These are phyloP conservation scores for Mortierella antarctica DNA, from an alignment of 192 early-diverging fungal genomes.

Conservation along the genomic window DNA sequence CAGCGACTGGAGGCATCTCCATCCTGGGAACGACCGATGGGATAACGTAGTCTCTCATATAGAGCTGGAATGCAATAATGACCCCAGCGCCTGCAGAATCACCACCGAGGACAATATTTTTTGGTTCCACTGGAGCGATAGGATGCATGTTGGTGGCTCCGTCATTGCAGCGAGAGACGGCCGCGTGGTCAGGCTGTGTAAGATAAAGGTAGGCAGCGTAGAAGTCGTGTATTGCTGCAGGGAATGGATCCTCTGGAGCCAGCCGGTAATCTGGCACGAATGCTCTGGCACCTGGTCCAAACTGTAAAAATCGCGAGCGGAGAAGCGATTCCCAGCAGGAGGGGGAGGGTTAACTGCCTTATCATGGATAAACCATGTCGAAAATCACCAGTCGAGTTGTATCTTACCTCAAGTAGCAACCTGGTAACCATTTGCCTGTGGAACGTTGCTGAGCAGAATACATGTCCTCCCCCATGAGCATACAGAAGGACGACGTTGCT, in stretches of 20 bases:
- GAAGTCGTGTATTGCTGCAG: slow-evolving; percentile 38
- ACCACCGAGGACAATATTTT: slow-evolving; percentile 72
- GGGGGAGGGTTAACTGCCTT: too few relatives aligned
- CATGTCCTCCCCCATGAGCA: slow-evolving; percentile 82
- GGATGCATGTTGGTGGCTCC: not conserved
- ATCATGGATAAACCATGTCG: not conserved
- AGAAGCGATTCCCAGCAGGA: not conserved
- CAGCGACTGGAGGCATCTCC: slow-evolving; percentile 17
- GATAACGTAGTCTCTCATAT: slow-evolving; percentile 41
- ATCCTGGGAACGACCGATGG: slow-evolving; percentile 17
- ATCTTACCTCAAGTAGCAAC: slow-evolving; percentile 56
- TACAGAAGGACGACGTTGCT: slow-evolving; percentile 73
- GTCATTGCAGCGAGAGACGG: slow-evolving; percentile 2
- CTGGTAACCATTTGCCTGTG: slow-evolving; percentile 59
- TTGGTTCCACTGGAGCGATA: slow-evolving; percentile 57
- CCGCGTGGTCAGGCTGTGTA: slow-evolving; percentile 24
- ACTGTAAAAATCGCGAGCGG: not conserved
- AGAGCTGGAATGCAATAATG: slow-evolving; percentile 31
- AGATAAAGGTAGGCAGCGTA: slow-evolving; percentile 48
- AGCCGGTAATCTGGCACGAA: slow-evolving; percentile 50
- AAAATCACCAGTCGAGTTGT: not conserved
- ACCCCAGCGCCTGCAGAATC: slow-evolving; percentile 74
- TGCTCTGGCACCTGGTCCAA: slow-evolving; percentile 42
- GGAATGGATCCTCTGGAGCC: slow-evolving; percentile 50
- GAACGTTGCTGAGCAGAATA: slow-evolving; percentile 52